Evolutionary conservation across 108 stramenopile species (phyloP).

Genomic region (Skeletonema tropicum): DNA sequence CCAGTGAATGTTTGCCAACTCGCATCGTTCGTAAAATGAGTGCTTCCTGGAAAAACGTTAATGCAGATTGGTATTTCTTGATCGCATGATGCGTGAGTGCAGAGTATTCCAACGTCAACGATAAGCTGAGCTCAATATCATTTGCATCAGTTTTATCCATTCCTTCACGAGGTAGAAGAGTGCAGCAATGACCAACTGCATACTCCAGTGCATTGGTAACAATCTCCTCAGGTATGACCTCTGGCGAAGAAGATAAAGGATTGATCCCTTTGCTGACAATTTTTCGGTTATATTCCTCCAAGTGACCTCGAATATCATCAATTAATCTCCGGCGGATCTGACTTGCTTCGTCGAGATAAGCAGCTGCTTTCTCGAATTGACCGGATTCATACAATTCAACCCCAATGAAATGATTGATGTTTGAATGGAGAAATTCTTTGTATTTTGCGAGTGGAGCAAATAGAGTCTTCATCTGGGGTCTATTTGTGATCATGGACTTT

Average conservation of each 20-base stretch:
- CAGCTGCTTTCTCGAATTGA: slow-evolving; percentile 22
- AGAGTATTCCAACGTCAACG: slow-evolving; percentile 41
- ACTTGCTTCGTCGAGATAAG: slow-evolving; percentile 22
- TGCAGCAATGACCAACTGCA: slow-evolving; percentile 8
- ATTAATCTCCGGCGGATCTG: slow-evolving; percentile 30
- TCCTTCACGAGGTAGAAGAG: slow-evolving; percentile 13
- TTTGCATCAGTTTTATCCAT: slow-evolving; percentile 20
- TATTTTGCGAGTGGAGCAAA: slow-evolving; percentile 20
- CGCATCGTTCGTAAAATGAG: slow-evolving; percentile 45
- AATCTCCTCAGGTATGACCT: slow-evolving; percentile 9
- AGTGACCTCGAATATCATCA: slow-evolving; percentile 14
- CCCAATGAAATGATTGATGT: slow-evolving; percentile 36
- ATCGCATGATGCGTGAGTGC: slow-evolving; percentile 39
- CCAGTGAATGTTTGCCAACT: slow-evolving; percentile 44
- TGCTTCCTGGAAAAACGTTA: slow-evolving; percentile 49
- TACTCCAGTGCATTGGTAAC: slow-evolving; percentile 11
- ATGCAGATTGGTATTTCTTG: slow-evolving; percentile 33
- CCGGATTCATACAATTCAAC: slow-evolving; percentile 36
- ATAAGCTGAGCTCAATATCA: slow-evolving; percentile 39
- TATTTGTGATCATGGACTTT: slow-evolving; percentile 15
- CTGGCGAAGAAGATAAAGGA: slow-evolving; percentile 14
- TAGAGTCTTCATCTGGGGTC: slow-evolving; percentile 8
- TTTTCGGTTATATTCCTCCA: slow-evolving; percentile 2
- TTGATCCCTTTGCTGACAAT: slow-evolving; percentile 4
- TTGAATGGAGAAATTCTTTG: slow-evolving; percentile 36